phyloP scores from a whole-genome alignment of 441 rosid species.

The Francoa sonchifolia region DNA sequence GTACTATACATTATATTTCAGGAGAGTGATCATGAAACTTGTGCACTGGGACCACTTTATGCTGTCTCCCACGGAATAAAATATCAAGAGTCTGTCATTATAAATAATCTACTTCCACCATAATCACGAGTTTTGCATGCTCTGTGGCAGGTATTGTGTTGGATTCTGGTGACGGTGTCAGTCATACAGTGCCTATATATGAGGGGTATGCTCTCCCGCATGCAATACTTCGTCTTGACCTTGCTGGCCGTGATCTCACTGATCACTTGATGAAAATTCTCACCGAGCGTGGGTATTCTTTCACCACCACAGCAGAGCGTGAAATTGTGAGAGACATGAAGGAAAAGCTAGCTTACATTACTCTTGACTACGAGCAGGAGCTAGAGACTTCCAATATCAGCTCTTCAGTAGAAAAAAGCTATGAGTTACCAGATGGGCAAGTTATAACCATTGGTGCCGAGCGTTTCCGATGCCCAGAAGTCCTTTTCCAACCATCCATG shows the following conservation, averaged over 20 bases:
- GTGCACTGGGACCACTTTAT: too few species aligned
- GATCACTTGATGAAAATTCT: slow-evolving; percentile 60
- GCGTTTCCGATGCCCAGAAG: slow-evolving; percentile 70
- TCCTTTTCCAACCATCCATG: slow-evolving; percentile 71
- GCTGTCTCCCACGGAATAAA: too few species aligned
- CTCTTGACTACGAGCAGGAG: slow-evolving; percentile 68
- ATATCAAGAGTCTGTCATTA: too few species aligned
- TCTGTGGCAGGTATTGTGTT: slow-evolving; percentile 47
- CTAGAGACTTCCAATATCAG: slow-evolving; percentile 57
- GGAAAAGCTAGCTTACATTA: slow-evolving; percentile 65
- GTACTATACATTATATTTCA: too few species aligned
- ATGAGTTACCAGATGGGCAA: slow-evolving; percentile 62
- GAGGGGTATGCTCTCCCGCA: slow-evolving; percentile 70
- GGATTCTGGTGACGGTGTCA: slow-evolving; percentile 71
- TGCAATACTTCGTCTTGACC: slow-evolving; percentile 72
- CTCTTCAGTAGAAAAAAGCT: slow-evolving; percentile 63
- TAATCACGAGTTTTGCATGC: background rate
- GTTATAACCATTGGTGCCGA: slow-evolving; percentile 68
- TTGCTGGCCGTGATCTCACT: slow-evolving; percentile 70
- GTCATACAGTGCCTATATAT: slow-evolving; percentile 64
- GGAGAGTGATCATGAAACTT: too few species aligned
- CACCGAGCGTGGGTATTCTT: slow-evolving; percentile 70
- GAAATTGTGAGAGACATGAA: slow-evolving; percentile 76
- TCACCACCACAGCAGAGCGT: slow-evolving; percentile 71
- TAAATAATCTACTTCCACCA: too few species aligned